Percentiles rank a stretch among this genome's conserved stretches.
These are phyloP conservation scores for Cercophora samala DNA, from an alignment of 495 filamentous ascomycete species.

Conservation along the genomic window DNA sequence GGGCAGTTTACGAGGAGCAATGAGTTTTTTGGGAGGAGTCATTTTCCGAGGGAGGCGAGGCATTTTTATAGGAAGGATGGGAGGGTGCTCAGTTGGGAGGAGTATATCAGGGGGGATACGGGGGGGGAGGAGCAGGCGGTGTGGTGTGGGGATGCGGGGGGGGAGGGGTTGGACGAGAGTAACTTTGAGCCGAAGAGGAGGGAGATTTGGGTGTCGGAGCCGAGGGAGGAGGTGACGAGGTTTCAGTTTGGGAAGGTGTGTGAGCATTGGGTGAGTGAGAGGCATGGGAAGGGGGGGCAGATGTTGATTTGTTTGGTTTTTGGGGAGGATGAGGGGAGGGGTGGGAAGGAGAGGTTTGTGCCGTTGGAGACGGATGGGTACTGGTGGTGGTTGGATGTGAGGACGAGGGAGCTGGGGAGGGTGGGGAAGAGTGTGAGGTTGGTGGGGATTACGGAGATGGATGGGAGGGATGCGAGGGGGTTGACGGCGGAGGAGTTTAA, in stretches of 20 bases:
- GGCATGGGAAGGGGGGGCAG: slow-evolving; percentile 58
- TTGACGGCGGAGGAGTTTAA: slow-evolving; percentile 64
- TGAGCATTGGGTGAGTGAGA: slow-evolving; percentile 70
- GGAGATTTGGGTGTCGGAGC: slow-evolving; percentile 50
- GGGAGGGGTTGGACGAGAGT: slow-evolving; percentile 61
- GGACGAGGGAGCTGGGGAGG: slow-evolving; percentile 59
- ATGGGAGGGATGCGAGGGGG: slow-evolving; percentile 64
- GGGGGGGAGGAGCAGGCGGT: slow-evolving; percentile 45
- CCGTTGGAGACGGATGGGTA: slow-evolving; percentile 62
- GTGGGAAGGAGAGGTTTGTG: slow-evolving; percentile 62
- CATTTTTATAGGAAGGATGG: slow-evolving; percentile 64
- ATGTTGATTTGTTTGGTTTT: slow-evolving; percentile 65
- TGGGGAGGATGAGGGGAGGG: slow-evolving; percentile 55
- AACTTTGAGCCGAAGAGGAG: slow-evolving; percentile 59
- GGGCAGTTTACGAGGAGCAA: slow-evolving; percentile 75
- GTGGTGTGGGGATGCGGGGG: slow-evolving; percentile 50
- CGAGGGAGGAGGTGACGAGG: slow-evolving; percentile 47
- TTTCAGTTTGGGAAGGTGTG: slow-evolving; percentile 77
- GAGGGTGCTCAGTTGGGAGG: slow-evolving; percentile 61
- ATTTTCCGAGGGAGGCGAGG: slow-evolving; percentile 67
- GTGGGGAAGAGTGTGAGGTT: slow-evolving; percentile 64
- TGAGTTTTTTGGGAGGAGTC: slow-evolving; percentile 71
- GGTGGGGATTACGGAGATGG: slow-evolving; percentile 60
- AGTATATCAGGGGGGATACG: slow-evolving; percentile 61
- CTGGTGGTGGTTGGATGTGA: slow-evolving; percentile 74